Percentiles rank a stretch among this genome's conserved stretches.
Evolutionary conservation across 345 rosid species (phyloP).

Genomic region (Melaleuca quinquenervia): DNA sequence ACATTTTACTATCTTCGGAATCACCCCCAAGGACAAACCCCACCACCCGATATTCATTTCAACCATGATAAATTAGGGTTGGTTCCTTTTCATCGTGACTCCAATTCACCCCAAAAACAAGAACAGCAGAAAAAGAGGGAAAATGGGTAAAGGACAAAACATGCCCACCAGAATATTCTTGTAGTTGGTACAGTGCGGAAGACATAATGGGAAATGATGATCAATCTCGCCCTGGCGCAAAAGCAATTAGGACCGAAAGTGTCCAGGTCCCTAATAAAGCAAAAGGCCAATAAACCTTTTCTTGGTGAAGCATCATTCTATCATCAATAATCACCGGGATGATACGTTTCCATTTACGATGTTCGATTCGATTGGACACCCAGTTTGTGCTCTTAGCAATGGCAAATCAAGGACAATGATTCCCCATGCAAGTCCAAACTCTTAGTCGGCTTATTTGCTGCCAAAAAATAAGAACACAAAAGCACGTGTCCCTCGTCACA

Average conservation of each 20-base stretch:
- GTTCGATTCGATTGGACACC: not conserved
- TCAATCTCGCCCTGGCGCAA: not conserved
- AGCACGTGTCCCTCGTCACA: not conserved
- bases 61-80: not conserved
- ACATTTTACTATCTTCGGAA: not conserved
- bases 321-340: not conserved
- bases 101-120: not conserved
- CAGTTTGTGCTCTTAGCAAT: not conserved
- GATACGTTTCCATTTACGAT: not conserved
- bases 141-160: not conserved
- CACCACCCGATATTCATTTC: not conserved
- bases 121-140: not conserved
- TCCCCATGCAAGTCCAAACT: not conserved
- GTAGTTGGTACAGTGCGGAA: not conserved
- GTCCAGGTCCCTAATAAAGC: not conserved
- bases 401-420: not conserved
- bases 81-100: not conserved
- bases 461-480: not conserved
- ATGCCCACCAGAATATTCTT: not conserved
- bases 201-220: not conserved
- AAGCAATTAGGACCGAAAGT: not conserved
- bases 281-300: not conserved
- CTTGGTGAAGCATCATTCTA: not conserved
- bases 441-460: not conserved
- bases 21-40: not conserved